Conservation (phyloP, 176 grass and related monocot genomes). For the Oryza glaberrima region DNA sequence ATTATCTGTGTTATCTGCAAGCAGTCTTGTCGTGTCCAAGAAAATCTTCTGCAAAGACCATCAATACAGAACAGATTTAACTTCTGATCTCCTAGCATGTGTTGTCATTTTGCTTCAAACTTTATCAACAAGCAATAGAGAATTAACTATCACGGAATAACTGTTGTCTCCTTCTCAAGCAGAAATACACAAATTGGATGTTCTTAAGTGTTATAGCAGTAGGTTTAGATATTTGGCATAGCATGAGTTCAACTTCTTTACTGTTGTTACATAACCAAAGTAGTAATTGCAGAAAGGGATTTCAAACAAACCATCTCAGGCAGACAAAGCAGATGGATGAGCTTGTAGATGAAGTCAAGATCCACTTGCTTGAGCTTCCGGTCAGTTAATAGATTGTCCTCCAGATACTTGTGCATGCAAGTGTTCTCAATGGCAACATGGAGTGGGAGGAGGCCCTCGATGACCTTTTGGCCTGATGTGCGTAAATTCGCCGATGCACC, state of each 20-base stretch:
- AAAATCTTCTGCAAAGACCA: no score
- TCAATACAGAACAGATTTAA: no score
- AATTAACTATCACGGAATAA: neutral
- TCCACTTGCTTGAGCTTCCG: neutral
- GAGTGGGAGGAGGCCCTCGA: no score
- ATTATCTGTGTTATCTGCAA: no score
- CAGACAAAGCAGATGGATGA: conserved; percentile 40
- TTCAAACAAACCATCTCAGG: conserved; percentile 40
- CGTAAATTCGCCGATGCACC: no score
- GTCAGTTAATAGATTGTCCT: no score
- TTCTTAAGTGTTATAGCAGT: neutral
- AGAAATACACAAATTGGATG: neutral
- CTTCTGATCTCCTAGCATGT: neutral
- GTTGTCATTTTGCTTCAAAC: neutral
- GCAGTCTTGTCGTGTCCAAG: no score
- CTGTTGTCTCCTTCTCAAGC: neutral
- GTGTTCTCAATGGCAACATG: no score
- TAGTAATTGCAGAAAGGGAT: conserved; percentile 10
- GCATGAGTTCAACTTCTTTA: neutral
- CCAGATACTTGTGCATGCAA: no score
- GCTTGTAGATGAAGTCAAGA: conserved; percentile 33
- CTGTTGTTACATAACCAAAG: neutral
- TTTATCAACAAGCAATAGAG: neutral
- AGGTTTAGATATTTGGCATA: neutral
- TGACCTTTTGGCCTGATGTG: no score